A percentile compares a stretch with the other conserved stretches of the same genome.
These are phyloP conservation scores for Haplographium delicatum DNA, from an alignment of 495 filamentous ascomycete species.

Conservation along the genomic window DNA sequence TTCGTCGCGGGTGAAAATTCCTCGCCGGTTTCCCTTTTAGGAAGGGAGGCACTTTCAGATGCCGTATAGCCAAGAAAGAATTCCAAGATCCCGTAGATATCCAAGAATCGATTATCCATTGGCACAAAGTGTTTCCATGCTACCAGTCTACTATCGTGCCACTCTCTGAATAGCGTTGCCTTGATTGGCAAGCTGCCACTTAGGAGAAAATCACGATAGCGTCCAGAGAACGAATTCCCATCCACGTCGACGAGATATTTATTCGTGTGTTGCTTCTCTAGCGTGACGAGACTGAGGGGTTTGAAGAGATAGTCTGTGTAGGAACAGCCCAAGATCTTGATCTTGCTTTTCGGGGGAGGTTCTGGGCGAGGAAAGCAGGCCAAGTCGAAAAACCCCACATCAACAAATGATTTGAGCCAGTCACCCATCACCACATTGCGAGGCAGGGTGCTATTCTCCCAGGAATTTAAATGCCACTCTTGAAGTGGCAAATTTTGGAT, in stretches of 20 bases:
- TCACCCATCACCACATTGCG: no score
- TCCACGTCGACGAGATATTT: conserved; percentile 65
- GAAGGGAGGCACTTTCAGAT: conserved; percentile 28
- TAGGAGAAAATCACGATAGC: conserved; percentile 58
- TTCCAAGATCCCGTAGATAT: conserved; percentile 57
- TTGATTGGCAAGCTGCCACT: conserved; percentile 61
- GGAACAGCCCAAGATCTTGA: conserved; percentile 47
- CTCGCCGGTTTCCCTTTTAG: no score
- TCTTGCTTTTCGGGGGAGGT: conserved; percentile 47
- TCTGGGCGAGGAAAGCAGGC: no score
- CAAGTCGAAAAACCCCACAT: no score
- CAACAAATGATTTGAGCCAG: conserved; percentile 44
- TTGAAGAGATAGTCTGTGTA: conserved; percentile 27
- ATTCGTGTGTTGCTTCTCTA: conserved; percentile 23
- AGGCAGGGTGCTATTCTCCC: conserved; percentile 35
- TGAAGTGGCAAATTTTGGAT: neutral
- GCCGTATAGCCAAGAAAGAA: conserved; percentile 53
- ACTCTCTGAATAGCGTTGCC: conserved; percentile 62
- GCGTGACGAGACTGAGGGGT: no score
- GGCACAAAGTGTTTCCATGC: conserved; percentile 80
- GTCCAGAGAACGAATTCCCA: conserved; percentile 51
- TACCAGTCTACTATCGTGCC: conserved; percentile 65
- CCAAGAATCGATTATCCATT: conserved; percentile 62
- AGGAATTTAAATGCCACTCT: conserved; percentile 22
- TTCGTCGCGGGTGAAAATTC: no score